Base-by-base conservation (phyloP, 352 stramenopile genomes). In the Globisporangium emineosum region DNA sequence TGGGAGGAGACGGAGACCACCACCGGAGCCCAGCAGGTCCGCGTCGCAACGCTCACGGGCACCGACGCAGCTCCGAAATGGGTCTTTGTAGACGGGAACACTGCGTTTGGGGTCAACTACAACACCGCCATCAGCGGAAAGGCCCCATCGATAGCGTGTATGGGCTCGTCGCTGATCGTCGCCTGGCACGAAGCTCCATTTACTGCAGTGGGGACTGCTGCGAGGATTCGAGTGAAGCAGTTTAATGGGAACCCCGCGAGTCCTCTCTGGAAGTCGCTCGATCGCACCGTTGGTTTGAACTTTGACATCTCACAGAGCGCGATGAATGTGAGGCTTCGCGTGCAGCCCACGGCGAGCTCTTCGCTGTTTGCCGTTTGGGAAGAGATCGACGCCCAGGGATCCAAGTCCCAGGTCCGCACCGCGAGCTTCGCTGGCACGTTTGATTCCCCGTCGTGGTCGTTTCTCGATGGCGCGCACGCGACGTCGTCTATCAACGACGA, bases 311-410 rank as follows among this genome's bases (percentile, higher is more conserved):
- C 23, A 1, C 69, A 87, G 53, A 57, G 66, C 23, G 81, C 81
- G 17, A 40, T 71, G 30, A 89, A 86, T 62, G 57, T 89, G 0
- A 69, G 74, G 0, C 64, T 90, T 0, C 64, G 67, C 5, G 25
- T 29, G 23, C 49, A 30, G n/a, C 54, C 0, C 12, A 8, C 6
- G 19, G 43, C 2, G 55, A 55, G 12, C 63, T 91, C 32, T 81
- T 74, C 33, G 77, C 76, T 91, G 32, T 80, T 74, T 30, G 77
- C 76, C 0, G 73, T 72, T 0, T 93, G 83, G 81, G 71, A 86
- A 35, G 83, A 93, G 70, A 15, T 71, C 2, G 67, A 79, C 9
- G 35, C 30, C 6, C 45, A 40, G 3, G 65, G 30, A 0, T 19
- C 49, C 21, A 76, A 67, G 29, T 75, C 60, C 5, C 82, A 91